These are phyloP conservation scores for Drosera capensis DNA, from an alignment of 148 eudicot genomes.

Conservation along the genomic window DNA sequence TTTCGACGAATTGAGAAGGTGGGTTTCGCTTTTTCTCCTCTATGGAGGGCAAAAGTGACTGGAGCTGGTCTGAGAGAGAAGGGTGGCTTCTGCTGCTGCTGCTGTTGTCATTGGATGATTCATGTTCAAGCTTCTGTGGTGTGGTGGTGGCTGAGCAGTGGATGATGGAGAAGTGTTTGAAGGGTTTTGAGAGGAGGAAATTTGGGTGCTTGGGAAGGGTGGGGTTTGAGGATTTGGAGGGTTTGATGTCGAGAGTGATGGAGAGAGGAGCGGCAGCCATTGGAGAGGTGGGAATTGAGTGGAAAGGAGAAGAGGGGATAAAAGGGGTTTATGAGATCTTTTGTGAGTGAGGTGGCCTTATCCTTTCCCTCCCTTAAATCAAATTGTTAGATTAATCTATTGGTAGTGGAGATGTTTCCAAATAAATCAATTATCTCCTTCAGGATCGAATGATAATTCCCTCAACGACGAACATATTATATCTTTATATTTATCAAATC, in stretches of 20 bases:
- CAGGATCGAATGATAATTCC: too few relatives aligned
- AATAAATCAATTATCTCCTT: too few relatives aligned
- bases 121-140: constrained; percentile 17
- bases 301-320: background rate
- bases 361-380: too few relatives aligned
- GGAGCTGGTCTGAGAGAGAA: constrained; percentile 68
- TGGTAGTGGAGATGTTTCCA: too few relatives aligned
- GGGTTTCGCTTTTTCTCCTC: constrained; percentile 21
- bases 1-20: constrained; percentile 41
- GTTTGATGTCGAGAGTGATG: constrained; percentile 34
- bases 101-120: too few relatives aligned
- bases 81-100: constrained; percentile 27
- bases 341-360: too few relatives aligned
- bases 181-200: constrained; percentile 15
- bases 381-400: too few relatives aligned
- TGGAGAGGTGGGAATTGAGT: constrained; percentile 7
- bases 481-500: too few relatives aligned
- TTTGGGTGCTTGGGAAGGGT: constrained; percentile 21
- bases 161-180: constrained; percentile 22
- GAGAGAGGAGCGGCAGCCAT: constrained; percentile 65
- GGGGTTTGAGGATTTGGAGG: constrained; percentile 22
- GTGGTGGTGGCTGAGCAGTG: constrained; percentile 30
- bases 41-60: constrained; percentile 32
- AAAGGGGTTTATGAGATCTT: too few relatives aligned
- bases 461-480: too few relatives aligned